Conservation (phyloP, 108 stramenopile species). For the Aurantiochytrium sp. region DNA sequence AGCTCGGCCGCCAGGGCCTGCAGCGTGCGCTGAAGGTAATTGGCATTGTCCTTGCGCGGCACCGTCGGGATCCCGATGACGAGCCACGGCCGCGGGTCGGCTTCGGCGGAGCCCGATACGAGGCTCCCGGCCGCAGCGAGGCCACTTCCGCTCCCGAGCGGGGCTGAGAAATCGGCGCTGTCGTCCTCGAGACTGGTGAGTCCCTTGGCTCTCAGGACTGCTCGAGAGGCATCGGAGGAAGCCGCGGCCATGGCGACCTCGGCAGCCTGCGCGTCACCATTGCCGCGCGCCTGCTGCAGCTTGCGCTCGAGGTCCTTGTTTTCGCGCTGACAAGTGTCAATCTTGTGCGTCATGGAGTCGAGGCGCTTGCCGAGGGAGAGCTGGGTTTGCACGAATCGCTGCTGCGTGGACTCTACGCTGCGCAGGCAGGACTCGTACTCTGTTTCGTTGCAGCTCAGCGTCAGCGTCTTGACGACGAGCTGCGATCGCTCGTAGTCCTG, state of each 20-base stretch:
- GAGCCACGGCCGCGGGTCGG: conserved; percentile 2
- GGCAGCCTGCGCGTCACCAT: too few species aligned
- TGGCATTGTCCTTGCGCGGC: neutral
- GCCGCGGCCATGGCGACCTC: too few species aligned
- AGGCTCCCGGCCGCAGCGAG: neutral
- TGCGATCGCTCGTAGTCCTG: conserved; percentile 25
- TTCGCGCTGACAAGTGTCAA: neutral
- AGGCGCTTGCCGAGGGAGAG: neutral
- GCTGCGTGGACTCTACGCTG: conserved; percentile 1
- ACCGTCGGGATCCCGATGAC: conserved; percentile 36
- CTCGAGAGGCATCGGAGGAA: too few species aligned
- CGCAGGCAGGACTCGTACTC: conserved; percentile 17
- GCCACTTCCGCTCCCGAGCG: too few species aligned
- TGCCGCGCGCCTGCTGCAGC: neutral
- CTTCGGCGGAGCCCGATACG: neutral
- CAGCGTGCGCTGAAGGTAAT: conserved; percentile 29
- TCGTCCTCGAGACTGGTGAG: too few species aligned
- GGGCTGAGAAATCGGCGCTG: too few species aligned
- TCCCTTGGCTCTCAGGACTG: too few species aligned
- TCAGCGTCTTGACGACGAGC: conserved; percentile 6
- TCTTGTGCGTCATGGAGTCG: neutral
- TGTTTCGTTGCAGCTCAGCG: conserved; percentile 25
- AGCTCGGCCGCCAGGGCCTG: conserved; percentile 5
- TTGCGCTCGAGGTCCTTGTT: neutral
- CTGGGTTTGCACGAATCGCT: neutral